Base-by-base conservation (phyloP, 2,329 filamentous ascomycete species). In the Colletotrichum salicis region DNA sequence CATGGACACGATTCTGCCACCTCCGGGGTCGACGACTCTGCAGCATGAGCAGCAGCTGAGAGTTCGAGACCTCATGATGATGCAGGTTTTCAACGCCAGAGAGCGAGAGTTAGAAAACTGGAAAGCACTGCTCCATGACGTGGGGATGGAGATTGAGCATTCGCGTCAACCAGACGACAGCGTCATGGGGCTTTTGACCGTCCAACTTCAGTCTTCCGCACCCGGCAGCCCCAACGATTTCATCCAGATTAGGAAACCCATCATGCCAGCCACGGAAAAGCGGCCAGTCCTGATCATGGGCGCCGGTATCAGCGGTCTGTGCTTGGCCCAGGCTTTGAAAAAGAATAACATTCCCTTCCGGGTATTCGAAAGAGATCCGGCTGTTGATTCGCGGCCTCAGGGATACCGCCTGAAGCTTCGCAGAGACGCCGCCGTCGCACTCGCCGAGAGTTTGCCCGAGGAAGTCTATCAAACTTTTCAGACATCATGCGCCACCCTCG, bases 371-470 rank as follows among this genome's bases (percentile, higher is more conserved):
- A 84, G 87, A 12, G 85, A 88, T 71, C 72, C 78, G 0, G 85
- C 84, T 0, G 80, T 86, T 58, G 71, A 76, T 1, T 90, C 89
- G 75, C 89, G 90, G 56, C 89, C 86, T 0, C 90, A 92, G 76
- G 90, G 90, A 0, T 92, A 92, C 79, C 81, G 90, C 2, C 81
- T 91, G 7, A 87, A 90, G 13, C 83, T 92, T 2, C 64, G 48
- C 22, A 22, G 22, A 1, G 64, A 62, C 8, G 64, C 64, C 2
- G 64, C 56, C 10, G 33, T 41, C 1, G 64, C 64, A 6, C 64
- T 67, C 5, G 24, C 57, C 11, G 64, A 67, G 1, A 62, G 48
- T 33, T 24, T 67, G 33, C 64, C 64, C 12, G 33, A 41, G 5
- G 45, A 62, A 4, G 64, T 67, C 4, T 67, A 62, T 19, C 37